Evolutionary conservation across 106 monocot species (phyloP).

Genomic region (Ottelia alismoides): DNA sequence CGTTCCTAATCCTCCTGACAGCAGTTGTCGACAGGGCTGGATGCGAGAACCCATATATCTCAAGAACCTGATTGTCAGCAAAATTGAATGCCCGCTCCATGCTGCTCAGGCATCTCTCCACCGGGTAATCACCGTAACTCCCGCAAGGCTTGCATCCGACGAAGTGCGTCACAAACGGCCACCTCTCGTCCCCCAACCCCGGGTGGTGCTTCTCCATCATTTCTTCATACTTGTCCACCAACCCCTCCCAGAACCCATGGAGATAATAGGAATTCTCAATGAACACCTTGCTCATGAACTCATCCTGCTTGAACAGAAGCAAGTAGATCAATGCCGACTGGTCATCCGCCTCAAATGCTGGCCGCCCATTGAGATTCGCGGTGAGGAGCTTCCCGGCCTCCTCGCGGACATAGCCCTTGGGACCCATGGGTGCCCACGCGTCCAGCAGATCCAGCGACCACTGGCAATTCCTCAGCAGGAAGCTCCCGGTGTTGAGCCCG

Average conservation of each 20-base stretch:
- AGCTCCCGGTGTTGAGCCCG: slow-evolving; percentile 49
- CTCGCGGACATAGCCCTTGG: slow-evolving; percentile 23
- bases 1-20: slow-evolving; percentile 28
- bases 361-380: slow-evolving; percentile 33
- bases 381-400: slow-evolving; percentile 40
- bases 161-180: slow-evolving; percentile 61
- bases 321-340: slow-evolving; percentile 55
- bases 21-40: slow-evolving; percentile 26
- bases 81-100: slow-evolving; percentile 73
- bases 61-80: slow-evolving; percentile 59
- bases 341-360: slow-evolving; percentile 56
- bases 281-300: slow-evolving; percentile 29
- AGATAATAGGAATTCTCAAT: slow-evolving; percentile 41
- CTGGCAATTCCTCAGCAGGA: slow-evolving; percentile 47
- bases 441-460: slow-evolving; percentile 54
- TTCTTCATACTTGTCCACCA: slow-evolving; percentile 59
- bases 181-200: slow-evolving; percentile 43
- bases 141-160: slow-evolving; percentile 63
- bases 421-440: slow-evolving; percentile 58
- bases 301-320: slow-evolving; percentile 24
- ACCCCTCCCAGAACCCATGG: slow-evolving; percentile 43
- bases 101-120: slow-evolving; percentile 35
- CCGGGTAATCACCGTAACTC: slow-evolving; percentile 50
- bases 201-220: slow-evolving; percentile 60
- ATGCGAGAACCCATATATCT: slow-evolving; percentile 47